A percentile compares a stretch with the other conserved stretches of the same genome.
Evolutionary conservation across 805 yeast species (phyloP).

Genomic region (Candida quercuum): DNA sequence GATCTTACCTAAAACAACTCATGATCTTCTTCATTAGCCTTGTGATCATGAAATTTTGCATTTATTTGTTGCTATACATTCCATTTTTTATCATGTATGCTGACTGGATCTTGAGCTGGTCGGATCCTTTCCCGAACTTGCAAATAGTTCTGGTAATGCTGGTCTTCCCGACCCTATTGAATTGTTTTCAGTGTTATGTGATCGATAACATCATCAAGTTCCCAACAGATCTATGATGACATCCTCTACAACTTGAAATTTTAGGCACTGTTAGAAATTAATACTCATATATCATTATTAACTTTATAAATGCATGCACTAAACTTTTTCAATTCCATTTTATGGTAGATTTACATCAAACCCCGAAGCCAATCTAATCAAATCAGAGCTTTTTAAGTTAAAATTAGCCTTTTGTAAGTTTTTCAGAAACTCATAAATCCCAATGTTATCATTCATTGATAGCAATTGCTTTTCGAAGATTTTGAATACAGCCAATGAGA

Average conservation of each 20-base stretch:
- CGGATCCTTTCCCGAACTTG: slow-evolving; percentile 70
- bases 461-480: slow-evolving; percentile 30
- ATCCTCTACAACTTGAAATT: neutral
- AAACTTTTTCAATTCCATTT: no score
- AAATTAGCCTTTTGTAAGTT: slow-evolving; percentile 23
- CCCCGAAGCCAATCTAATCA: slow-evolving; percentile 14
- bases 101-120: slow-evolving; percentile 75
- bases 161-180: slow-evolving; percentile 68
- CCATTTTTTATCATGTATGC: slow-evolving; percentile 70
- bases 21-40: slow-evolving; percentile 60
- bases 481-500: slow-evolving; percentile 33
- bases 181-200: slow-evolving; percentile 66
- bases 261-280: no score
- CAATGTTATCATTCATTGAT: slow-evolving; percentile 22
- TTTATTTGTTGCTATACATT: slow-evolving; percentile 52
- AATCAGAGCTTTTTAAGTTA: slow-evolving; percentile 21
- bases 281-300: no score
- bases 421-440: slow-evolving; percentile 31
- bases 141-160: slow-evolving; percentile 88
- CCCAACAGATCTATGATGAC: slow-evolving; percentile 25
- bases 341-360: neutral
- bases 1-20: slow-evolving; percentile 69
- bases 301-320: no score
- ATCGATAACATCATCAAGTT: slow-evolving; percentile 71
- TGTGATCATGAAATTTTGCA: slow-evolving; percentile 54